phyloP scores from a whole-genome alignment of 2,329 filamentous ascomycete species.

The Colletotrichum paranaense region DNA sequence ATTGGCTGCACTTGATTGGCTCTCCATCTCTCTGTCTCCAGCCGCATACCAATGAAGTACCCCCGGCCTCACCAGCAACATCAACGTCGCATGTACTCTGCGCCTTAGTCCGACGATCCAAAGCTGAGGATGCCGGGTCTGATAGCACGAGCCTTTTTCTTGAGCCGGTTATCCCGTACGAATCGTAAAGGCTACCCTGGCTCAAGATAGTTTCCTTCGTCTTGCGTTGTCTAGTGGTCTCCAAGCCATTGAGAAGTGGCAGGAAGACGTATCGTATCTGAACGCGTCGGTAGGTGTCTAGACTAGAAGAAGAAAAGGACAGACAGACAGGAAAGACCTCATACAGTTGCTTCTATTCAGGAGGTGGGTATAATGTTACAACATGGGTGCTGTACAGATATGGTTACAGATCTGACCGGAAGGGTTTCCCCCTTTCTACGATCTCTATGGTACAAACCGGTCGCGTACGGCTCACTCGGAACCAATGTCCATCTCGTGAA shows the following conservation, averaged over 20 bases:
- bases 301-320: neutral
- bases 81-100: conserved; percentile 63
- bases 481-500: conserved; percentile 78
- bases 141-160: conserved; percentile 65
- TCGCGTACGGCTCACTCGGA: conserved; percentile 41
- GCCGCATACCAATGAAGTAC: neutral
- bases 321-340: neutral
- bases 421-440: neutral
- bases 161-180: conserved; percentile 32
- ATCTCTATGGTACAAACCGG: neutral
- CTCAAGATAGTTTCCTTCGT: conserved; percentile 49
- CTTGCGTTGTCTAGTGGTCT: conserved; percentile 73
- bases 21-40: neutral
- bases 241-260: conserved; percentile 61
- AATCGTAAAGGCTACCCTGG: conserved; percentile 9
- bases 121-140: conserved; percentile 69
- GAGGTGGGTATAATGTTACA: conserved; percentile 37
- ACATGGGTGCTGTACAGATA: conserved; percentile 27
- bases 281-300: conserved; percentile 56
- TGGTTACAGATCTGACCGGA: conserved; percentile 19
- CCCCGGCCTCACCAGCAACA: neutral
- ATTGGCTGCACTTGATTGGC: conserved; percentile 21
- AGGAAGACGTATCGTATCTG: conserved; percentile 74
- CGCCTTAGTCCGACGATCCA: conserved; percentile 73
- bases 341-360: neutral